A percentile compares a stretch with the other conserved stretches of the same genome.
These are phyloP conservation scores for Blastocystis sp. DNA, from an alignment of 352 stramenopile genomes.

Conservation along the genomic window DNA sequence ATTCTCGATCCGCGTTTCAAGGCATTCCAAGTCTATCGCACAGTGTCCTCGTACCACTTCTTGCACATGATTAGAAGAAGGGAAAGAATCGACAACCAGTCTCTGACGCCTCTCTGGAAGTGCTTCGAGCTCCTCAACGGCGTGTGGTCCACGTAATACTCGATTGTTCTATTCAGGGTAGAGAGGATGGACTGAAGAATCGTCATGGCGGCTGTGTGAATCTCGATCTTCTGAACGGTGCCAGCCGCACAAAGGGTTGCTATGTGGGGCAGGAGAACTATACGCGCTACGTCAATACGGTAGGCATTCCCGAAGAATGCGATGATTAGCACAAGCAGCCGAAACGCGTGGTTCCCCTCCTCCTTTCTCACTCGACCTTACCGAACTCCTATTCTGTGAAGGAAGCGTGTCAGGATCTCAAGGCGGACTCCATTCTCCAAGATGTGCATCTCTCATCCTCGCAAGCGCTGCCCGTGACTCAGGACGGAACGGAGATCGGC, in stretches of 20 bases:
- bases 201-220: conserved; percentile 9
- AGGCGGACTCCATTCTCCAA: not conserved
- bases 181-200: conserved; percentile 44
- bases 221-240: conserved; percentile 48
- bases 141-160: conserved; percentile 27
- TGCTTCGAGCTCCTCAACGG: conserved; percentile 43
- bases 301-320: not conserved
- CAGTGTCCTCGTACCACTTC: not conserved
- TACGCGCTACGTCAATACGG: conserved; percentile 28
- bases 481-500: not conserved
- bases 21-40: not conserved
- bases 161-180: not conserved
- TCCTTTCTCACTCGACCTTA: not conserved
- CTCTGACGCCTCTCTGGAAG: conserved; percentile 29
- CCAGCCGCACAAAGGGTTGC: conserved; percentile 51
- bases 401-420: not conserved
- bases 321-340: not conserved
- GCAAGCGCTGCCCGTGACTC: not conserved
- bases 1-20: conserved; percentile 37
- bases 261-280: conserved; percentile 58
- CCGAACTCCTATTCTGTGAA: not conserved
- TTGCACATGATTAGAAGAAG: not conserved
- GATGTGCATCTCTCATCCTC: not conserved
- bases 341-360: conserved; percentile 29
- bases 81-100: not conserved